Evolutionary conservation across 73 alveolate species (phyloP), one percentile per base, ranked within the genome.

Genomic region (Stentor roeselii): DNA sequence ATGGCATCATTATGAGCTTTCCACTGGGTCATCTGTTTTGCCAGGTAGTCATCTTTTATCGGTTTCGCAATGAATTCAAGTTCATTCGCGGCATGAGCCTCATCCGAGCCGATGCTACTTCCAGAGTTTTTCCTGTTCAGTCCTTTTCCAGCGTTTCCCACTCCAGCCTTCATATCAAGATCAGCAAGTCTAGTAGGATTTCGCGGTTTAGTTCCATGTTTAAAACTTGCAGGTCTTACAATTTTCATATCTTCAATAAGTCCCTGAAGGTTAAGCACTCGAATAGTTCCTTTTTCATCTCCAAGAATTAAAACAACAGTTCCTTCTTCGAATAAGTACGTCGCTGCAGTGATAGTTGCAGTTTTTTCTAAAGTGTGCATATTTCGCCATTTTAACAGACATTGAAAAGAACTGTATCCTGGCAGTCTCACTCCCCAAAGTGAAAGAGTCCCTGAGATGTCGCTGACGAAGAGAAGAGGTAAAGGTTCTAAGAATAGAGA

Each of bases 1-100:
- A 90, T 90, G 3, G 91, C 86, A 38, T 90, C 96, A 75, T 90
- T 87, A 59, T 90, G 96, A 39, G 92, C 96, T 77, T 84, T 87
- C 93, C 96, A 90, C 50, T 90, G 86, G 3, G 82, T 86, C 0
- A 60, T 75, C 74, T 90, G 86, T 36, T 75, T 82, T 27, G 87
- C 89, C 34, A 40, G 41, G 2, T 86, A 82, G 78, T 87, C 93
- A 61, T 90, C 88, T 34, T 76, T 39, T 35, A 87, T 35, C 11
- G 93, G 90, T n/a, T 59, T n/a, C 0, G 88, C 85, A 27, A 86
- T 92, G 37, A 83, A 83, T 50, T 86, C 92, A 3, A 42, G 36
- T 2, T 32, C 83, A 39, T 74, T 59, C 14, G 35, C 14, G 35
- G 86, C 83, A 30, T 50, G 67, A 59, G 39, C 59, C 3, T 67